Base-by-base conservation (phyloP, 208 protist genomes). In the Trypanosoma lewisi region DNA sequence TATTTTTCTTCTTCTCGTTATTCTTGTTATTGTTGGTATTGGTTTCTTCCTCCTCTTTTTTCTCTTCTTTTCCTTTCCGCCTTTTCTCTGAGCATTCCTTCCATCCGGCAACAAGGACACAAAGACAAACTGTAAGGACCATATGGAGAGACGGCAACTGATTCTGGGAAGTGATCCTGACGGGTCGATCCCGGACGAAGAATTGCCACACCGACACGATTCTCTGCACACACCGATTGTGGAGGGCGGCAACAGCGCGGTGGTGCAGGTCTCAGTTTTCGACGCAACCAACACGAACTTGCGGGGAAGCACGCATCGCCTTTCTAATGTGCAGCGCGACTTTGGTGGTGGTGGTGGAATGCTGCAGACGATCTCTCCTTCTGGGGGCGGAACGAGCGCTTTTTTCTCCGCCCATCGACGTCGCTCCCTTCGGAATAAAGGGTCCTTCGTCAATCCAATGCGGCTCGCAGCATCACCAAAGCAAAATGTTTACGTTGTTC, bases 401-500 rank as follows among this genome's bases (percentile, higher is more conserved):
- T 0, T 59, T 23, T 12, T 31, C 25, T 50, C 53, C 14, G 23
- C 41, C 19, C 30, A 61, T 41, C 36, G 63, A 11, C 51, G 63
- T 7, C 63, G 63, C 42, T 68, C 66, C 12, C 5, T 57, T 4
- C 50, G 56, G 9, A 21, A 42, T 4, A 59, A 47, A 31, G 34
- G 54, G 5, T 62, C 51, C 16, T 21, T 58, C 4, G 17, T 28
- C 4, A 69, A 61, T 12, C 9, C 11, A 2, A 25, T 47, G 21
- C 36, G 67, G 25, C n/a, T 21, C 33, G 19, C 37, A 19, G 19
- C 31, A 39, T 9, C 31, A 39, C 11, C 49, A 36, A 72, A 64
- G 37, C 44, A 58, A 1, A 68, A 60, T 28, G 76, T 84, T 16
- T 90, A 83, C 59, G 70, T 77, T 7, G 53, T 95, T 14, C 75